These are phyloP conservation scores for Rhodotorula kratochvilovae DNA, from an alignment of 768 basidiomycete species.

Conservation along the genomic window DNA sequence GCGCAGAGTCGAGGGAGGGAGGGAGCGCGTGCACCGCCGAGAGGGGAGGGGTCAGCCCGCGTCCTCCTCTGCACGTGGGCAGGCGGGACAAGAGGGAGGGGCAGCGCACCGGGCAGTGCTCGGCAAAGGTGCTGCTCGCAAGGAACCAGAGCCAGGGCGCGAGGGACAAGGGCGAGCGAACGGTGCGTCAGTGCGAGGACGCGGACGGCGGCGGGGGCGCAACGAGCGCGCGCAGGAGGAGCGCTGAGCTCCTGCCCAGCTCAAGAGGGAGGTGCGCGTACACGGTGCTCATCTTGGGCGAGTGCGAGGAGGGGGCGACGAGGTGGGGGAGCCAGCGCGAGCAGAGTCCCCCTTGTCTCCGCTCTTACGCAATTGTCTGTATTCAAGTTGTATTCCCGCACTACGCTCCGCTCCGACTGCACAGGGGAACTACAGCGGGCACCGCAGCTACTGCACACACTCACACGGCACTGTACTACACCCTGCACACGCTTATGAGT, in stretches of 20 bases:
- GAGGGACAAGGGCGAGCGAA: not conserved
- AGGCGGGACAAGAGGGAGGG: not conserved
- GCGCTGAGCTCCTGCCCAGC: not conserved
- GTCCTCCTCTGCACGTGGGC: no score
- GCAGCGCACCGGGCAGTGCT: constrained; percentile 36
- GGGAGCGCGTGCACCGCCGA: not conserved
- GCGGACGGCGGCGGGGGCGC: not conserved
- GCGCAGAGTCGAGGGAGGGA: not conserved
- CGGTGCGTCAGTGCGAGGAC: constrained; percentile 18
- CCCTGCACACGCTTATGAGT: no score
- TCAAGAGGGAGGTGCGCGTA: not conserved
- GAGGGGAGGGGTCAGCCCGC: not conserved
- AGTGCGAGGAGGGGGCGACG: not conserved
- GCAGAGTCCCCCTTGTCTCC: no score
- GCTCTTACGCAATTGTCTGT: no score
- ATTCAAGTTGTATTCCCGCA: no score
- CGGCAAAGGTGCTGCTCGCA: constrained; percentile 31
- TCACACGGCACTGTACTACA: no score
- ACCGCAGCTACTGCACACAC: no score
- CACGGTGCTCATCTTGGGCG: not conserved
- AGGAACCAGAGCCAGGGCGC: not conserved
- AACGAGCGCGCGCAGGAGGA: not conserved
- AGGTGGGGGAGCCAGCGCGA: not conserved
- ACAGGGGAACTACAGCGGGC: not conserved
- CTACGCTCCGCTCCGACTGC: no score